Base-by-base conservation (phyloP, 2,329 filamentous ascomycete genomes). In the Nemania sp. region DNA sequence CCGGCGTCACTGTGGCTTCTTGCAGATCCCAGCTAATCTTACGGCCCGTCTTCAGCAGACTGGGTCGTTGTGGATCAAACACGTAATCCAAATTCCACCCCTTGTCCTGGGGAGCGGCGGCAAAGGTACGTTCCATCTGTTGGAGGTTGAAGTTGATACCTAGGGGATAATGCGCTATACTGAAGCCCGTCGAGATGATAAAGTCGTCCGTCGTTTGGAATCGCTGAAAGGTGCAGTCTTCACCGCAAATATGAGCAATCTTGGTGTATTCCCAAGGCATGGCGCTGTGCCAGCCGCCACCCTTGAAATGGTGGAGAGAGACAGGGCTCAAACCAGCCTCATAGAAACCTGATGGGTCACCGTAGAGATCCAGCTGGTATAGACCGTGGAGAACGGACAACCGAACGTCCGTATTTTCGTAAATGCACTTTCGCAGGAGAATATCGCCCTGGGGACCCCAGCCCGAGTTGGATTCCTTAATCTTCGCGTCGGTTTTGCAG, bases 301-400 rank as follows among this genome's bases (percentile, higher is more conserved):
- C 83, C 68, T 86, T 86, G 78, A 86, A 88, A 75, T 88, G 85
- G 72, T 88, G 86, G 20, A 88, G 78, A 7, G 83, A 86, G 20
- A 87, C 77, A 1, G 86, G 85, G 65, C 81, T 80, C 65, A 85
- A 80, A 32, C 84, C 84, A 40, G 82, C 81, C 74, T 88, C 86
- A 72, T 87, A 88, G 73, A 88, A 87, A 4, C 86, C 86, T 0
- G 83, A 83, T 3, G 84, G 82, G 68, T 88, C 84, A 49, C 81
- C 82, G 59, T 81, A 79, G 48, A 88, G 75, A 68, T 88, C 86
- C 21, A 88, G 77, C 71, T 88, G 86, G 75, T 82, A 87, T 12
- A 88, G 77, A 37, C 84, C 82, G 67, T 80, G 79, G 57, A 87
- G 73, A 13, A 81, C 78, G 1, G 83, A 85, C 53, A 88, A 72